Base-by-base conservation (phyloP, 768 basidiomycete genomes). In the Tylopilus intermedius region DNA sequence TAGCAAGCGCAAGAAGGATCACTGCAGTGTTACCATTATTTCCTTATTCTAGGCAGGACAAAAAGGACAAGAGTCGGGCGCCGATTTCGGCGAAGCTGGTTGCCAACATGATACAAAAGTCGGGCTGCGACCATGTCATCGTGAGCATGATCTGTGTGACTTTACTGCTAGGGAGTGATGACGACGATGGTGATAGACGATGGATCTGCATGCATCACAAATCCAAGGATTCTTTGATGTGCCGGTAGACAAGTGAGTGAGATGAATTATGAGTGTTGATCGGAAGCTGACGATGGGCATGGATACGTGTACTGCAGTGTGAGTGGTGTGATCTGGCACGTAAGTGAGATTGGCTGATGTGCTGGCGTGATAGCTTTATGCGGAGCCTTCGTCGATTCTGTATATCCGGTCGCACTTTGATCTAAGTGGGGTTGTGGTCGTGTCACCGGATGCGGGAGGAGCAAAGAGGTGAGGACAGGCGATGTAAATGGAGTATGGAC, bases 201-300 rank as follows among this genome's bases (percentile, higher is more conserved):
- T 98, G 93, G 96, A 99, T 73, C 76, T 98, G 54, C 95, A 99
- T 67, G 96, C 96, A 30, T 95, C 93, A 2, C 96, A 99, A 67
- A 98, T 99, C 57, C 96, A 99, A 74, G 96, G 96, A 6, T 99
- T 99, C 76, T 99, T 99, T 71, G 95, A 98, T 71, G 94, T 98
- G 41, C 96, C 96, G 8, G 95, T 97, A 63, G 96, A 99, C 79
- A 98, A 99, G 92, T 95, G 68, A 80, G 92, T 83, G 53, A 33
- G 51, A 50, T 45, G 43, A 39, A 18, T 38, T 22, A 35, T 22
- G 39, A 2, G 37, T 15, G 3, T 48, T 49, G 27, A 43, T 41
- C 32, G 10, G 50, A 50, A 18, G 47, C 63, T 71, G 45, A 68
- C 26, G 26, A 38, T 11, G 35, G 1, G 33, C 33, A 45, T 47